Evolutionary conservation across 257 asterid species (phyloP), one percentile per base, ranked within the genome.

Genomic region (Cynanchum wilfordii): DNA sequence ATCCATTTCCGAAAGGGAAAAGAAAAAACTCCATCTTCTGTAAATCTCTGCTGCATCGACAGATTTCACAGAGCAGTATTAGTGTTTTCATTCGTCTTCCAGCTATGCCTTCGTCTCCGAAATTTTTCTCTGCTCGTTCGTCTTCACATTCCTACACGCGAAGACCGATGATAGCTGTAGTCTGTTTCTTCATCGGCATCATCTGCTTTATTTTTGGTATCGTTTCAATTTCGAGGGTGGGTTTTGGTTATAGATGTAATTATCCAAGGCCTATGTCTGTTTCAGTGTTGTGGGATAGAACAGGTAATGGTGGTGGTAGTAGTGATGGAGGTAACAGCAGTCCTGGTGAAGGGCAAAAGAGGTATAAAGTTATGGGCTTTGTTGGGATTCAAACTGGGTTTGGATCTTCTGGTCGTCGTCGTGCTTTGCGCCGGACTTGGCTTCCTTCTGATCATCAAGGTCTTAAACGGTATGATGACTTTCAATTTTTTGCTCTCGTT

Each of bases 321-420:
- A 29, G 47, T 58, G 42, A 51, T 52, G 75, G 77, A 10, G 69
- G 16, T 70, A 78, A 24, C 66, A 87, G 76, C 67, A 29, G 63
- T 52, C 69, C 63, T 19, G 84, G 80, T 78, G 85, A 66, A 71
- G 88, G 84, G 77, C 87, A 44, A 10, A 87, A 86, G 81, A 93
- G 98, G 76, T 83, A 82, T 69, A 95, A 95, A 76, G 91, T 83
- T 33, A 95, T 89, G 96, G 98, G 97, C 8, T 92, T 95, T 75
- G 99, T 95, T 50, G 99, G 99, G 62, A 82, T 95, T 72, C 96
- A 88, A 72, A 92, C 99, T 20, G 99, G 99, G 68, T 95, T 95
- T 58, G 86, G 81, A 73, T 92, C 99, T 69, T 79, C 85, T 6
- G 97, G 89, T 51, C 90, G 98, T 2, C 95, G 99, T 45, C 74